Conservation (phyloP, 257 asterid genomes). For the Orobanche coerulescens region DNA sequence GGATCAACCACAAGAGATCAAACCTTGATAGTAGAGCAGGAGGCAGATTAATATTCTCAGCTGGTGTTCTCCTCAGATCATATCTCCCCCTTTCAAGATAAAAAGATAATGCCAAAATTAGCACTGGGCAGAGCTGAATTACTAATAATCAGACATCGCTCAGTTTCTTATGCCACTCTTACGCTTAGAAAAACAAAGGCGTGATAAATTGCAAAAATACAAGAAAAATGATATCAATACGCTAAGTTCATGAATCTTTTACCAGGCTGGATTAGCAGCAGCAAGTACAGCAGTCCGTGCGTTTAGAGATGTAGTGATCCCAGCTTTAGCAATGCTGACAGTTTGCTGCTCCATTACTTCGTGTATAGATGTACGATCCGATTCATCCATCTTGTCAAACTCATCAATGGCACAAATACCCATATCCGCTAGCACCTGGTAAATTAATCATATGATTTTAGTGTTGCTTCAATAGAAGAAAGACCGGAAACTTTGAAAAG, state of each 20-base stretch:
- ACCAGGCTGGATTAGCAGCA: constrained; percentile 99
- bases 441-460: background rate
- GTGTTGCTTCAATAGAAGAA: background rate
- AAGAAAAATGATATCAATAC: background rate
- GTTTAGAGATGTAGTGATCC: constrained; percentile 94
- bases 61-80: constrained; percentile 92
- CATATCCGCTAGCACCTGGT: constrained; percentile 94
- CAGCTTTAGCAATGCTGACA: constrained; percentile 98
- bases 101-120: background rate
- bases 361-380: constrained; percentile 94
- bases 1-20: constrained; percentile 94
- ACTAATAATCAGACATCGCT: background rate
- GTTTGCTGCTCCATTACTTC: constrained; percentile 99
- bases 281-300: constrained; percentile 98
- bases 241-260: constrained; percentile 24
- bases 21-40: constrained; percentile 98
- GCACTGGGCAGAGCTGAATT: constrained; percentile 10
- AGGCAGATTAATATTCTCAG: constrained; percentile 97
- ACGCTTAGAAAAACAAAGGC: background rate
- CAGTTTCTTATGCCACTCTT: background rate
- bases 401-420: constrained; percentile 99
- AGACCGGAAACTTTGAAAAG: background rate
- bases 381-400: constrained; percentile 97
- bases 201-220: background rate
- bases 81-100: constrained; percentile 78